Evolutionary conservation across 1,284 basidiomycete species (phyloP).

Genomic region (Irpex sp.): DNA sequence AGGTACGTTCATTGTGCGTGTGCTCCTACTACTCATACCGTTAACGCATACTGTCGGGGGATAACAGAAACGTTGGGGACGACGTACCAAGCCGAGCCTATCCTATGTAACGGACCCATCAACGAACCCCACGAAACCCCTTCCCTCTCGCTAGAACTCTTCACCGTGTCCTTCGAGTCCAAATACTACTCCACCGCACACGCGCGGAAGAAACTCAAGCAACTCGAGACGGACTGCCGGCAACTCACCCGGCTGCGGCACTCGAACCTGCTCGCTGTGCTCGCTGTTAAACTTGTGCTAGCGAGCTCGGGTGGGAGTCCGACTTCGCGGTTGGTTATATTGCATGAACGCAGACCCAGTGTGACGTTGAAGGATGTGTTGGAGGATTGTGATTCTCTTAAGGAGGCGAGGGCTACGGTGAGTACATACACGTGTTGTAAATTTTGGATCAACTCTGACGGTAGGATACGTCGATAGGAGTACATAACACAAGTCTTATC

Average conservation of each 20-base stretch:
- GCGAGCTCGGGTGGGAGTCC: constrained; percentile 37
- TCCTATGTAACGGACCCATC: constrained; percentile 30
- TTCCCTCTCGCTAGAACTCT: constrained; percentile 54
- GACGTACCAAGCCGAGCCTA: constrained; percentile 64
- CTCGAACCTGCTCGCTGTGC: constrained; percentile 52
- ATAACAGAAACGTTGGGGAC: constrained; percentile 53
- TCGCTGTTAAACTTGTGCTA: constrained; percentile 57
- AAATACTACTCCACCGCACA: constrained; percentile 61
- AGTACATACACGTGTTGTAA: constrained; percentile 13
- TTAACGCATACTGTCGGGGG: no score
- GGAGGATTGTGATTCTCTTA: constrained; percentile 58
- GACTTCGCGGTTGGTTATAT: constrained; percentile 50
- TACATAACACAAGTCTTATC: constrained; percentile 66
- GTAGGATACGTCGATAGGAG: constrained; percentile 36
- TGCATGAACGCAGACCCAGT: constrained; percentile 60
- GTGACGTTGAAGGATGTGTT: constrained; percentile 63
- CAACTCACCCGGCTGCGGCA: constrained; percentile 54
- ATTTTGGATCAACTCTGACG: not conserved
- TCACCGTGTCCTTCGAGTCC: constrained; percentile 57
- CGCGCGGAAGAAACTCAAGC: constrained; percentile 63
- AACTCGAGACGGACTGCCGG: constrained; percentile 59
- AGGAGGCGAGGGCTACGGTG: constrained; percentile 63
- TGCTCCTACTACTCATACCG: not conserved
- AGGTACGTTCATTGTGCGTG: constrained; percentile 32
- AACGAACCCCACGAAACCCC: constrained; percentile 42